Conservation (phyloP, 805 yeast genomes). For the Candida odintsovae region DNA sequence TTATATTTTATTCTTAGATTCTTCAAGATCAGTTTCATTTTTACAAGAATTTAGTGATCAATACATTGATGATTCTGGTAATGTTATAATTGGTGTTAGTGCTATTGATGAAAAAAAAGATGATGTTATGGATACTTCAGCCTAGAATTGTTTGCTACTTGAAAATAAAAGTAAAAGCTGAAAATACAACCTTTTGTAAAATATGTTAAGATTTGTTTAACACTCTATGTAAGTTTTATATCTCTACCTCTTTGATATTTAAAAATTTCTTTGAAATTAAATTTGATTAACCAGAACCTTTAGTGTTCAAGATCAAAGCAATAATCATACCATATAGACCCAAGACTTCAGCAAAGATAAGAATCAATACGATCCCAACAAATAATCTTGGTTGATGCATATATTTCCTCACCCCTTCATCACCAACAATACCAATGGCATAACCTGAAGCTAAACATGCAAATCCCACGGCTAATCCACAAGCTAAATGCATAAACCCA, state of each 20-base stretch:
- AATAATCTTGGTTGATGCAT: conserved; percentile 86
- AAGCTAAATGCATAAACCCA: conserved; percentile 97
- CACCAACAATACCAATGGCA: conserved; percentile 93
- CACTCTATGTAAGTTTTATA: not conserved
- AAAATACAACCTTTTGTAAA: not conserved
- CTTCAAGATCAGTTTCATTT: conserved; percentile 82
- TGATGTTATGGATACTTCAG: conserved; percentile 36
- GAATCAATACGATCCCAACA: conserved; percentile 84
- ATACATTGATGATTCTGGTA: conserved; percentile 76
- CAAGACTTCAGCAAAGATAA: conserved; percentile 87
- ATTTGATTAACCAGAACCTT: conserved; percentile 56
- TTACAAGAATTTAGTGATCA: conserved; percentile 63
- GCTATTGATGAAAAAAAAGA: conserved; percentile 25
- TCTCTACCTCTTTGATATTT: too few relatives aligned
- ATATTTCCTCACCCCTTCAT: conserved; percentile 82
- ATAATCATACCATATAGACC: conserved; percentile 93
- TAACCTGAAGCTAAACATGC: conserved; percentile 96
- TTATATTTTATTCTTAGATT: conserved; percentile 81
- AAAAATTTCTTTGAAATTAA: too few relatives aligned
- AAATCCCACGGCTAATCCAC: conserved; percentile 94
- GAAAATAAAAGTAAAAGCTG: not conserved
- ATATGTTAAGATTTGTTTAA: not conserved
- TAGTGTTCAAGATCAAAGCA: conserved; percentile 87
- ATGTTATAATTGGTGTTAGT: conserved; percentile 52
- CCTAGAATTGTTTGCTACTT: conserved; percentile 9